Evolutionary conservation across 2,329 filamentous ascomycete genomes (phyloP).

Genomic region (Kalaharituber pfeilii): DNA sequence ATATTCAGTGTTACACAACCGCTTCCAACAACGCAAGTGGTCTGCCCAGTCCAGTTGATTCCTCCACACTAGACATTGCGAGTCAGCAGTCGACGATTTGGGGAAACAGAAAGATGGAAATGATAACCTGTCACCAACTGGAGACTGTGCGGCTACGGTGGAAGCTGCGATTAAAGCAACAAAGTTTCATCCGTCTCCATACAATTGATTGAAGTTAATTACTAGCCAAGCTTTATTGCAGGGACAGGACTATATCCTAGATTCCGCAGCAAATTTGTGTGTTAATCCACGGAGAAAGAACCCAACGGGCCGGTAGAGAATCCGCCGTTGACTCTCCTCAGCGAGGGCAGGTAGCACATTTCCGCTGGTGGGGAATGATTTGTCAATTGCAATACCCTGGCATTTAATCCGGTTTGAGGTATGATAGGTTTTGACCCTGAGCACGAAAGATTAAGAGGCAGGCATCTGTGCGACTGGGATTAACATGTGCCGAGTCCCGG

Average conservation of each 20-base stretch:
- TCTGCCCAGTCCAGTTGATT: conserved; percentile 24
- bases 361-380: no score
- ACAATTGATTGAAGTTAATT: background rate
- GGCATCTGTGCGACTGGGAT: no score
- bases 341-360: no score
- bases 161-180: background rate
- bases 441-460: no score
- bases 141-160: background rate
- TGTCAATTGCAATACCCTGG: no score
- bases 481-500: no score
- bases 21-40: conserved; percentile 26
- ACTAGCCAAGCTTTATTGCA: background rate
- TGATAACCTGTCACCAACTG: background rate
- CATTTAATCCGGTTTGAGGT: no score
- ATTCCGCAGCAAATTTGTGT: background rate
- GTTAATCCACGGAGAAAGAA: background rate
- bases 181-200: background rate
- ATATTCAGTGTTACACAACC: conserved; percentile 29
- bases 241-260: background rate
- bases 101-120: background rate
- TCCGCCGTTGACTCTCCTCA: no score
- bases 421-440: no score
- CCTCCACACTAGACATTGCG: background rate
- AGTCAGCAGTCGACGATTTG: background rate
- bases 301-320: background rate